phyloP scores from a whole-genome alignment of 2,329 filamentous ascomycete species.

The Biscogniauxia marginata region DNA sequence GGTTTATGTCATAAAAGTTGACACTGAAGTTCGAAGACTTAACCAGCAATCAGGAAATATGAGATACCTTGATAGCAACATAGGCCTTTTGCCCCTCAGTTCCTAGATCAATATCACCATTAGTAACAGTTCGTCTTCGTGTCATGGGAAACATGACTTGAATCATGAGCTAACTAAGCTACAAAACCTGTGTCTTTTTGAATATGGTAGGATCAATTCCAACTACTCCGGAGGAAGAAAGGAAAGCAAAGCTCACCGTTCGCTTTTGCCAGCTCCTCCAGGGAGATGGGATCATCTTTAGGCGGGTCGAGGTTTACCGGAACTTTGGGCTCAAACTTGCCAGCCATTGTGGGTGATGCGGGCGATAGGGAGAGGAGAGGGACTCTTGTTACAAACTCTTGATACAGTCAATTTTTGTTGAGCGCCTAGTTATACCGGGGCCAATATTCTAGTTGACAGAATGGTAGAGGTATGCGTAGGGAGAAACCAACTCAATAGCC shows the following conservation, averaged over 20 bases:
- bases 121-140: neutral
- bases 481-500: too few species aligned
- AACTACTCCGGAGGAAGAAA: neutral
- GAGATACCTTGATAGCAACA: conserved; percentile 65
- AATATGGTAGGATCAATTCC: too few species aligned
- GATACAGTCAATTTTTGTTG: conserved; percentile 14
- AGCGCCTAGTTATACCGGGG: neutral
- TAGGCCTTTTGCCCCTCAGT: conserved; percentile 63
- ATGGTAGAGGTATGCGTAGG: too few species aligned
- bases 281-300: conserved; percentile 82
- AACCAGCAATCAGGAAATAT: too few species aligned
- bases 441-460: too few species aligned
- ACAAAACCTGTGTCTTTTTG: too few species aligned
- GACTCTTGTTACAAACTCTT: too few species aligned
- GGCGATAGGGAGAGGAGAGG: conserved; percentile 1
- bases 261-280: conserved; percentile 75
- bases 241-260: conserved; percentile 63
- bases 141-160: neutral
- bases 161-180: too few species aligned
- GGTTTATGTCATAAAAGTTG: too few species aligned
- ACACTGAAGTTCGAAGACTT: conserved; percentile 28
- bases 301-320: conserved; percentile 76
- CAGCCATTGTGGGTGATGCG: conserved; percentile 48
- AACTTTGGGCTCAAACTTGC: conserved; percentile 75
- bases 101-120: conserved; percentile 44